Percentiles rank a stretch among this genome's conserved stretches.
phyloP scores from a whole-genome alignment of 805 yeast species.

The Scheffersomyces spartinae region DNA sequence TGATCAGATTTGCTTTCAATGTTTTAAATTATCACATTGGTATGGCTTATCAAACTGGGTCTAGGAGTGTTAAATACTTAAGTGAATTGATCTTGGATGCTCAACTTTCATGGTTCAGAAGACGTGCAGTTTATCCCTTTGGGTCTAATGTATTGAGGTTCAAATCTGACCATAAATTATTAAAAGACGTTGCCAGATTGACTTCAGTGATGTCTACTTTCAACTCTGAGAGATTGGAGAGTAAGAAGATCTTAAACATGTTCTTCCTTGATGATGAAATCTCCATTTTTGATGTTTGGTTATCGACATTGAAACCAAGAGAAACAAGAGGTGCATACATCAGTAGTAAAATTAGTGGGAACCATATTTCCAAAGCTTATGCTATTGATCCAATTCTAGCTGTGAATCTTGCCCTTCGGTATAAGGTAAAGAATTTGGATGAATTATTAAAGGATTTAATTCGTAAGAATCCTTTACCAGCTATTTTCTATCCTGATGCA shows the following conservation, averaged over 20 bases:
- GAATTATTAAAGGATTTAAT: constrained; percentile 35
- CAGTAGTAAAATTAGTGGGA: constrained; percentile 21
- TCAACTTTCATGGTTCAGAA: constrained; percentile 68
- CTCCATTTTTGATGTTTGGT: constrained; percentile 64
- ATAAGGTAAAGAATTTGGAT: constrained; percentile 29
- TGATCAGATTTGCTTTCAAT: constrained; percentile 57
- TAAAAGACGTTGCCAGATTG: constrained; percentile 39
- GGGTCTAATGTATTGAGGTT: constrained; percentile 72
- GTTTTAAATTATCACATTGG: constrained; percentile 45
- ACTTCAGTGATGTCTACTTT: constrained; percentile 12
- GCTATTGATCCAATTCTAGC: constrained; percentile 62
- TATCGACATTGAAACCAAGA: constrained; percentile 42
- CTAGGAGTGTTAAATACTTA: constrained; percentile 34
- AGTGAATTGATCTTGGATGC: constrained; percentile 49
- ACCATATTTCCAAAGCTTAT: constrained; percentile 47
- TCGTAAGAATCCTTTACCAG: constrained; percentile 43
- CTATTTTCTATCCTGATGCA: constrained; percentile 46
- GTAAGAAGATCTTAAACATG: constrained; percentile 43
- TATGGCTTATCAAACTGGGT: no score
- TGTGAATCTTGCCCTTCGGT: constrained; percentile 52
- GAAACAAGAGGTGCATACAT: constrained; percentile 28
- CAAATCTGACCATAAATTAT: constrained; percentile 52
- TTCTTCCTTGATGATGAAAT: constrained; percentile 70
- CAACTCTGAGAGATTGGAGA: constrained; percentile 19
- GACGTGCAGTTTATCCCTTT: constrained; percentile 57